phyloP scores from a whole-genome alignment of 2,329 filamentous ascomycete genomes.

The Pseudocercospora crystallina region DNA sequence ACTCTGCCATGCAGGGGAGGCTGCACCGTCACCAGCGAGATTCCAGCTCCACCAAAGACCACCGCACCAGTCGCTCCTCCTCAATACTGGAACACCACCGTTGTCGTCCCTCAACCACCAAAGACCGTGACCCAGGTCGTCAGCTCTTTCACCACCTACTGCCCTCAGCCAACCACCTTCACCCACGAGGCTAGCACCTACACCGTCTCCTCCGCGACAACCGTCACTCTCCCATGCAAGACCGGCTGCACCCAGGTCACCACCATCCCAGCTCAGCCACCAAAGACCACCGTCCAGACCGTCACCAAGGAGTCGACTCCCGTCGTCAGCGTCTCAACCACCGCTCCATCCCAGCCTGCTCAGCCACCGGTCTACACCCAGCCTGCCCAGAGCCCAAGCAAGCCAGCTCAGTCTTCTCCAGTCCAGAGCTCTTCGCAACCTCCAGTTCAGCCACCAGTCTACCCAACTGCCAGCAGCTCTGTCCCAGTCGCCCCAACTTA shows the following conservation, averaged over 20 bases:
- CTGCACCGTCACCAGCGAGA: conserved; percentile 17
- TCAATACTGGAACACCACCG: not conserved
- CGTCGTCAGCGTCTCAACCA: not conserved
- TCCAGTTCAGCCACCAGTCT: conserved; percentile 2
- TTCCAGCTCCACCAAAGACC: not conserved
- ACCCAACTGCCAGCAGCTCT: conserved; percentile 2
- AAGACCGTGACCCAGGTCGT: conserved; percentile 59
- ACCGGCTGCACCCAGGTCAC: conserved; percentile 11
- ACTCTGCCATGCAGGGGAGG: conserved; percentile 22
- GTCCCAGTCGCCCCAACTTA: not conserved
- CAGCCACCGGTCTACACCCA: conserved; percentile 1
- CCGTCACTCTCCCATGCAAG: conserved; percentile 25
- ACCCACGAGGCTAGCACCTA: conserved; percentile 66
- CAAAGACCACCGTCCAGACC: conserved; percentile 4
- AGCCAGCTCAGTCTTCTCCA: conserved; percentile 1
- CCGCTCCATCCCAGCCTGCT: conserved; percentile 1
- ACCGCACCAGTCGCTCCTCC: not conserved
- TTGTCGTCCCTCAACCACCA: conserved; percentile 50
- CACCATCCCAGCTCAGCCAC: not conserved
- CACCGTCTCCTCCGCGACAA: conserved; percentile 55
- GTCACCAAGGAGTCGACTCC: not conserved
- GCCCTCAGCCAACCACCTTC: conserved; percentile 65
- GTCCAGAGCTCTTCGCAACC: conserved; percentile 1
- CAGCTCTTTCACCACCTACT: conserved; percentile 67
- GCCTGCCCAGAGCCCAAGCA: not conserved